Conservation (phyloP, 768 basidiomycete species). For the Mycena leptocephala region DNA sequence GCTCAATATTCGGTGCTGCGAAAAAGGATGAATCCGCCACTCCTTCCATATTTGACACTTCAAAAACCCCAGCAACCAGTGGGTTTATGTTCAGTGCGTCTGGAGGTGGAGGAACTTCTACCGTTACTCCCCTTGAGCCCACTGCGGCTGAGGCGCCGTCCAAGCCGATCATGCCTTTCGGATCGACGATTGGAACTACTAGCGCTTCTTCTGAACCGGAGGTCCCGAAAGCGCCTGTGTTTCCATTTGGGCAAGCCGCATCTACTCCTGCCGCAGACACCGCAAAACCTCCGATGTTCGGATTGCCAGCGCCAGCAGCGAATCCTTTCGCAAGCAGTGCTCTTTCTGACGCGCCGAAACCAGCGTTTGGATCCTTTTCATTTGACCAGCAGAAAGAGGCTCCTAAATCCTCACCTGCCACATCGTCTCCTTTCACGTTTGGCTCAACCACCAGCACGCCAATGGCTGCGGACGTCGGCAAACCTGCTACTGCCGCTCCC, state of each 20-base stretch:
- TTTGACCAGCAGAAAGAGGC: constrained; percentile 32
- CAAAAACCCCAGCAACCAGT: constrained; percentile 24
- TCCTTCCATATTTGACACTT: constrained; percentile 21
- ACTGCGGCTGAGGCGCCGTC: constrained; percentile 9
- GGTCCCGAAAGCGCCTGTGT: constrained; percentile 50
- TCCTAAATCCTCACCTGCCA: constrained; percentile 34
- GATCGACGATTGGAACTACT: constrained; percentile 3
- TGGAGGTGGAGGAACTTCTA: background rate
- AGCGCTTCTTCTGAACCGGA: constrained; percentile 39
- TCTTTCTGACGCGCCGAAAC: constrained; percentile 56
- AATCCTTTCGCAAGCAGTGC: constrained; percentile 31
- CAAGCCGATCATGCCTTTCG: constrained; percentile 26
- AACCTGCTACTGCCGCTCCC: constrained; percentile 41
- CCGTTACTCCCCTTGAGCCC: background rate
- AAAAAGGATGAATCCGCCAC: constrained; percentile 33
- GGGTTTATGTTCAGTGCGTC: constrained; percentile 30
- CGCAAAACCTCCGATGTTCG: constrained; percentile 40
- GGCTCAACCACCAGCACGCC: constrained; percentile 54
- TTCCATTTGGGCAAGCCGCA: constrained; percentile 49
- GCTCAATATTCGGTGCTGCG: constrained; percentile 19
- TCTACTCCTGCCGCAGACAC: constrained; percentile 29
- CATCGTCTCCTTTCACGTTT: constrained; percentile 62
- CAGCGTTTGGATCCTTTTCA: constrained; percentile 51
- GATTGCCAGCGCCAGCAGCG: constrained; percentile 24
- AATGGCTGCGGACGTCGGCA: constrained; percentile 52